phyloP scores from a whole-genome alignment of 1,284 basidiomycete species.

The Ganoderma meredithae region DNA sequence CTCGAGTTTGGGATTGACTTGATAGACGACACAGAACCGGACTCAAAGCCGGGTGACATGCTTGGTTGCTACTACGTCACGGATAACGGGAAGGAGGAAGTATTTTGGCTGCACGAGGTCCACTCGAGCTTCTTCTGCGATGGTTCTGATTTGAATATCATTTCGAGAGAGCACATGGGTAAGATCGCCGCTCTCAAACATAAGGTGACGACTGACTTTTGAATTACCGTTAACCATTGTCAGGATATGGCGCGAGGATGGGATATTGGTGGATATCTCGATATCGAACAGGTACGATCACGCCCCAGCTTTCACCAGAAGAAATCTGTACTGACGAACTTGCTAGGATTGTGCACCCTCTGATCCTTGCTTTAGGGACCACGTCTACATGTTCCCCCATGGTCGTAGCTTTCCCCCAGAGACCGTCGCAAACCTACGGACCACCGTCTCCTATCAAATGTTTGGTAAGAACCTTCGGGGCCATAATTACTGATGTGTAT shows the following conservation, averaged over 20 bases:
- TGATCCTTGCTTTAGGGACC: constrained; percentile 19
- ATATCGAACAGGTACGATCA: not conserved
- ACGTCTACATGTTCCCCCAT: constrained; percentile 34
- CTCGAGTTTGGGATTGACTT: constrained; percentile 1
- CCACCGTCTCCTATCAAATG: constrained; percentile 12
- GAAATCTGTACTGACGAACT: no score
- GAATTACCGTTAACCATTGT: no score
- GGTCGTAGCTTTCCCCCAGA: not conserved
- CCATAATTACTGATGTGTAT: no score
- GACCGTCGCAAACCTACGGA: constrained; percentile 7
- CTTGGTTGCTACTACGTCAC: not conserved
- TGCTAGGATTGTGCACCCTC: not conserved
- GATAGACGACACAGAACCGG: not conserved
- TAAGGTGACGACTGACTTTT: not conserved
- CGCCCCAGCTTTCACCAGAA: not conserved
- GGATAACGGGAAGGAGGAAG: not conserved
- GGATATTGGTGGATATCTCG: not conserved
- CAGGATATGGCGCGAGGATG: not conserved
- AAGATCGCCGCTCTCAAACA: not conserved
- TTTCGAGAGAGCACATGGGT: not conserved
- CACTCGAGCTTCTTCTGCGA: not conserved
- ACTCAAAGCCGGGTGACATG: not conserved
- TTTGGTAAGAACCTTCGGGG: constrained; percentile 19
- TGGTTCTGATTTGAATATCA: not conserved
- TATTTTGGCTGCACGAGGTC: not conserved